Conservation (phyloP, 371 early-diverging fungal genomes). For the Paraphysoderma sedebokerense region DNA sequence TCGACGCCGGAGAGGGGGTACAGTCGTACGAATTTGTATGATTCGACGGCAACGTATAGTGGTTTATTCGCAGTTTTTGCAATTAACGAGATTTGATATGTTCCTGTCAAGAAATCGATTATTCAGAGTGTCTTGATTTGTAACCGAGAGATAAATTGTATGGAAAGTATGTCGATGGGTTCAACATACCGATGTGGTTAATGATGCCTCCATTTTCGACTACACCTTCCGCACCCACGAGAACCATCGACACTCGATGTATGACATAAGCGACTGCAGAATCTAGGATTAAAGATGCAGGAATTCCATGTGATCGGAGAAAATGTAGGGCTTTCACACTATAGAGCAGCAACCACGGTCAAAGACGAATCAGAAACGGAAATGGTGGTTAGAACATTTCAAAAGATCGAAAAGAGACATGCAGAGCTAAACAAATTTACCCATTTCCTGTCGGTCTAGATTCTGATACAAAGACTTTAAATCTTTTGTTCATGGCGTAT, state of each 20-base stretch:
- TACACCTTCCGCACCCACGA: constrained; percentile 95
- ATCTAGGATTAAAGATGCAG: constrained; percentile 75
- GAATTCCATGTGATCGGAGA: constrained; percentile 58
- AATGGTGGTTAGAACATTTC: not conserved
- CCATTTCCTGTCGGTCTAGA: constrained; percentile 63
- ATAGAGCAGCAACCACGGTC: constrained; percentile 1
- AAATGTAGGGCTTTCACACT: constrained; percentile 56
- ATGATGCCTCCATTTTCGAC: constrained; percentile 94
- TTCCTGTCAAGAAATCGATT: no score
- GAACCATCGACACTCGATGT: constrained; percentile 80
- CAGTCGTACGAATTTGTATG: constrained; percentile 90
- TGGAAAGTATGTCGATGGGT: no score
- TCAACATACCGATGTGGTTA: constrained; percentile 48
- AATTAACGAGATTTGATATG: constrained; percentile 83
- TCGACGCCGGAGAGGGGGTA: constrained; percentile 66
- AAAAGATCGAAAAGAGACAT: not conserved
- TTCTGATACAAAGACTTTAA: constrained; percentile 72
- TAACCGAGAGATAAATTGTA: no score
- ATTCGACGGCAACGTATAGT: constrained; percentile 88
- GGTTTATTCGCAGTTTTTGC: constrained; percentile 86
- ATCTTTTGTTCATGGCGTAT: constrained; percentile 49
- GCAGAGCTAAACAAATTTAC: constrained; percentile 18
- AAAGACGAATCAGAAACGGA: not conserved
- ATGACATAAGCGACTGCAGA: constrained; percentile 86
- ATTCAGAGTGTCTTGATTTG: no score